Evolutionary conservation across 768 basidiomycete species (phyloP).

Genomic region (Galerina marginata): DNA sequence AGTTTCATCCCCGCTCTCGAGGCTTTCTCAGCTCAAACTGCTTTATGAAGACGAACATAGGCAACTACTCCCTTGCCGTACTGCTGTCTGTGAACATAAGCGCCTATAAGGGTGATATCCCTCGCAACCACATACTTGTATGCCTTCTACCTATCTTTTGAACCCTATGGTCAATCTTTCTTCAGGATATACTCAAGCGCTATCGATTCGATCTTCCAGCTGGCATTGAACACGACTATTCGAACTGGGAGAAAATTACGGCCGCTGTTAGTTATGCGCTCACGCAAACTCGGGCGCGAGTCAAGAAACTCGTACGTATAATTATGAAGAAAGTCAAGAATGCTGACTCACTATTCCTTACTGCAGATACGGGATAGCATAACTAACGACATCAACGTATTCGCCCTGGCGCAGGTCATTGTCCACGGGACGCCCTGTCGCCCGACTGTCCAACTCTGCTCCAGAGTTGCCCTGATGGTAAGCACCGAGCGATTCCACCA

Average conservation of each 20-base stretch:
- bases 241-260: slow-evolving; percentile 13
- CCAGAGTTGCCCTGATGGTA: slow-evolving; percentile 18
- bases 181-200: slow-evolving; percentile 11
- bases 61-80: slow-evolving; percentile 21
- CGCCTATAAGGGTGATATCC: slow-evolving; percentile 21
- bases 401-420: slow-evolving; percentile 12
- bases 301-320: not conserved
- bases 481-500: not conserved
- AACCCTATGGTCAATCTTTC: not conserved
- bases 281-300: slow-evolving; percentile 14
- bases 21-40: not conserved
- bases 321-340: not conserved
- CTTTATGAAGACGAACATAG: slow-evolving; percentile 21
- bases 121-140: slow-evolving; percentile 21
- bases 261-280: slow-evolving; percentile 13
- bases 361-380: slow-evolving; percentile 11
- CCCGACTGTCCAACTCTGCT: slow-evolving; percentile 13
- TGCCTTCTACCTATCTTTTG: not conserved
- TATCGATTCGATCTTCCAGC: slow-evolving; percentile 12
- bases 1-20: not conserved
- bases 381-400: slow-evolving; percentile 7
- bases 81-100: slow-evolving; percentile 21
- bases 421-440: slow-evolving; percentile 14
- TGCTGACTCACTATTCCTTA: not conserved
- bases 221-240: slow-evolving; percentile 12